Evolutionary conservation across 2,329 filamentous ascomycete genomes (phyloP), one percentile per base, ranked within the genome.

Genomic region (Tolypocladium tropicale): DNA sequence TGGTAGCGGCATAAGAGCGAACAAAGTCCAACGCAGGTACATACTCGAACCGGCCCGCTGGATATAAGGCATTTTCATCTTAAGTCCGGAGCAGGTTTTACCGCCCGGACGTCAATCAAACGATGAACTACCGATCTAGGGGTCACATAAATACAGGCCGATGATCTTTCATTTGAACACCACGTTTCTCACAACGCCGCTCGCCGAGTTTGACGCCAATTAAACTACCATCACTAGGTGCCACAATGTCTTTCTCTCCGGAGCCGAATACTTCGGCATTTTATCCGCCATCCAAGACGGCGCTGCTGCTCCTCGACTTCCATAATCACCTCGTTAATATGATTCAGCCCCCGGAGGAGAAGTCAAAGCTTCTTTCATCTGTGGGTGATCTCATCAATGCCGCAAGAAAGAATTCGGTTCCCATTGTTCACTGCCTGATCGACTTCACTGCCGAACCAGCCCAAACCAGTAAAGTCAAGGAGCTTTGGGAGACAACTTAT

Each of bases 301-400:
- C 57, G 6, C 55, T 61, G 12, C 53, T 59, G 4, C 41, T 61
- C 6, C 53, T 61, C 23, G 59, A 59, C 53, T 61, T 57, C 36
- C 55, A 59, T 18, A 55, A 57, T 41, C n/a, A 41, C 21, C 49
- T 58, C 9, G 41, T 61, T 34, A 53, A 56, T 32, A 56, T 54
- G 51, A 57, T 59, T n/a, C 49, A 53, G 23, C 57, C 57, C 18
- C 23, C 34, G 2, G 55, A 57, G 4, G 30, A 41, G 32, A 28
- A 53, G 43, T 30, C 28, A 12, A 51, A 53, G 23, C 39, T 61
- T 25, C 25, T 60, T 16, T 49, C 53, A 7, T 50, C 60, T 6
- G 54, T 53, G 14, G 16, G 23, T 4, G 52, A 43, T n/a, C 53
- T 57, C 18, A 46, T 58, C 18, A 39, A 51, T 3, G 55, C 59